phyloP scores from a whole-genome alignment of 2,329 filamentous ascomycete species.

The Apiospora saccharicola region DNA sequence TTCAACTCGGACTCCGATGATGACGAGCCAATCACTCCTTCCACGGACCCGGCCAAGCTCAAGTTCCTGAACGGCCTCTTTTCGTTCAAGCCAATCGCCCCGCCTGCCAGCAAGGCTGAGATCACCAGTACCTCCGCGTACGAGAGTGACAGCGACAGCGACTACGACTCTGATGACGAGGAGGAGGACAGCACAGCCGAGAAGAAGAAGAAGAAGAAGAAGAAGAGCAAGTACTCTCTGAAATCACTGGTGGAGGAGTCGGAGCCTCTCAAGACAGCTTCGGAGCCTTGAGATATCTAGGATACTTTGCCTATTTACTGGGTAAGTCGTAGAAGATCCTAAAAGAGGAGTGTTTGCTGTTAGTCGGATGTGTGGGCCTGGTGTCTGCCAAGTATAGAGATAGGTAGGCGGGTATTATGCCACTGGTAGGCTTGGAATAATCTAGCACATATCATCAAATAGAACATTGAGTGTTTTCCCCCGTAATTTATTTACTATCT shows the following conservation, averaged over 20 bases:
- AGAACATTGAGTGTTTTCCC: slow-evolving; percentile 4
- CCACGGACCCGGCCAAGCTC: not conserved
- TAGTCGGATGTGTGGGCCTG: too few relatives aligned
- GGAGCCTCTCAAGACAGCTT: too few relatives aligned
- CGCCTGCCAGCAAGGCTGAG: not conserved
- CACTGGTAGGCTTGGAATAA: too few relatives aligned
- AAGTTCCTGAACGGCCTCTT: not conserved
- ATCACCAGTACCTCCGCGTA: not conserved
- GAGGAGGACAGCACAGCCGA: not conserved
- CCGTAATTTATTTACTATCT: too few relatives aligned
- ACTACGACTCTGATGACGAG: not conserved
- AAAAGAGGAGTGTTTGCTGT: too few relatives aligned
- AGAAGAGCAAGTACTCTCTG: not conserved
- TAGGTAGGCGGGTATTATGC: not conserved
- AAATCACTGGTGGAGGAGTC: not conserved
- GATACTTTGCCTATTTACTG: too few relatives aligned
- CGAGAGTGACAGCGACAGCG: not conserved
- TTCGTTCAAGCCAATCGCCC: not conserved
- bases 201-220: too few relatives aligned
- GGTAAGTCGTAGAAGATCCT: too few relatives aligned
- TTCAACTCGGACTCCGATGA: not conserved
- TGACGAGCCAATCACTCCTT: not conserved
- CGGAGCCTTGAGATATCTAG: too few relatives aligned
- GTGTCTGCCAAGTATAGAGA: too few relatives aligned
- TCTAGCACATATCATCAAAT: not conserved